Base-by-base conservation (phyloP, 441 rosid genomes). In the Cnidoscolus chayamansa region DNA sequence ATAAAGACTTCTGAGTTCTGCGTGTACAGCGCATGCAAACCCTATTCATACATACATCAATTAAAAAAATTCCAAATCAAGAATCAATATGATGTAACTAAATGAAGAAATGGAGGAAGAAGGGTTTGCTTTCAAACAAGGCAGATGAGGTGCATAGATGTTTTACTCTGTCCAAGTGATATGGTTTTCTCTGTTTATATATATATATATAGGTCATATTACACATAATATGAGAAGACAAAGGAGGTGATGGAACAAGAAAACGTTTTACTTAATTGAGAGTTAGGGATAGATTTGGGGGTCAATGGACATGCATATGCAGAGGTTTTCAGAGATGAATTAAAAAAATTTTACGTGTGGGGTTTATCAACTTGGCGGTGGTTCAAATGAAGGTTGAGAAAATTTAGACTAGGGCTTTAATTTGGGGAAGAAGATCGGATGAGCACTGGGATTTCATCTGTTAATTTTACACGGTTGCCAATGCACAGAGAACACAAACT, bases 401-500 rank as follows among this genome's bases (percentile, higher is more conserved):
- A 35, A 30, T 19, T 37, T 37, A 16, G 20, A n/a, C 2, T 66
- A 68, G 76, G 77, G 77, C 17, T 56, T 72, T 40, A 6, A 40
- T 40, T 71, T 65, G 62, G 71, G 63, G 77, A 60, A 58, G 70
- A 78, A 63, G 43, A 65, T 72, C 63, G 19, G 51, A 40, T 40
- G 45, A 70, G 47, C 67, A 71, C 55, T 51, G 58, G 58, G 66
- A 50, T 65, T 19, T 68, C 72, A 69, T 69, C 68, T 49, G 69
- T 57, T 40, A 40, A 51, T 51, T 74, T 73, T 45, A 17, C 78
- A 73, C 76, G 65, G 64, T 76, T 75, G 82, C 74, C 81, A 70
- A 79, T 61, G 75, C 43, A 32, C 4, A 37, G n/a, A 19, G 43
- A 78, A 73, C 88, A 77, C 90, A 82, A 78, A 85, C 85, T 81